Evolutionary conservation across 495 filamentous ascomycete species (phyloP).

Genomic region (Penicillium antarcticum): DNA sequence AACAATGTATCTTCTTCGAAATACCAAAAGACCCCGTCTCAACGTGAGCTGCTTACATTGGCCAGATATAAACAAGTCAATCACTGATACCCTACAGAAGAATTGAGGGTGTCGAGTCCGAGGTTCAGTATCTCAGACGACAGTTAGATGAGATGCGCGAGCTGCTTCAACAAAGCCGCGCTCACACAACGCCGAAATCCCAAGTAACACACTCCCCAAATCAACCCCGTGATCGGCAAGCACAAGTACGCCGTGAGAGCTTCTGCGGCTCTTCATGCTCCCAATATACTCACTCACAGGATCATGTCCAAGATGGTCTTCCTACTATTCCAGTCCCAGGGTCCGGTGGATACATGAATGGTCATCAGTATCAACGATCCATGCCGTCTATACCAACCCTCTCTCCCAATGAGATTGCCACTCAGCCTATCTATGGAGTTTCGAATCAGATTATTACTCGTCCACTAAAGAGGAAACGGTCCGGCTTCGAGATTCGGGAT

Average conservation of each 20-base stretch:
- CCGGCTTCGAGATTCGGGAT: slow-evolving; percentile 35
- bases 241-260: slow-evolving; percentile 2
- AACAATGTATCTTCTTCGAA: slow-evolving; percentile 38
- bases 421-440: slow-evolving; percentile 3
- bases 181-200: neutral
- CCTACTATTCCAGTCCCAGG: neutral
- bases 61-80: neutral
- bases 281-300: neutral
- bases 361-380: slow-evolving; percentile 5
- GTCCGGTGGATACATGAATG: neutral
- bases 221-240: slow-evolving; percentile 3
- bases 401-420: slow-evolving; percentile 13
- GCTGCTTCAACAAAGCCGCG: slow-evolving; percentile 13
- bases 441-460: neutral
- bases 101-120: slow-evolving; percentile 32
- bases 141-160: slow-evolving; percentile 30
- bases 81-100: slow-evolving; percentile 16
- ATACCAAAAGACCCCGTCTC: slow-evolving; percentile 32
- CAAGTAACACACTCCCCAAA: slow-evolving; percentile 1
- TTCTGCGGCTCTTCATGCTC: slow-evolving; percentile 7
- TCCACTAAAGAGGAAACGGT: slow-evolving; percentile 23
- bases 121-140: slow-evolving; percentile 25
- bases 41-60: slow-evolving; percentile 14
- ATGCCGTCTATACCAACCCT: slow-evolving; percentile 1
- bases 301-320: neutral